Conservation (phyloP, 164 flowering plant species). For the Hamamelis virginiana region DNA sequence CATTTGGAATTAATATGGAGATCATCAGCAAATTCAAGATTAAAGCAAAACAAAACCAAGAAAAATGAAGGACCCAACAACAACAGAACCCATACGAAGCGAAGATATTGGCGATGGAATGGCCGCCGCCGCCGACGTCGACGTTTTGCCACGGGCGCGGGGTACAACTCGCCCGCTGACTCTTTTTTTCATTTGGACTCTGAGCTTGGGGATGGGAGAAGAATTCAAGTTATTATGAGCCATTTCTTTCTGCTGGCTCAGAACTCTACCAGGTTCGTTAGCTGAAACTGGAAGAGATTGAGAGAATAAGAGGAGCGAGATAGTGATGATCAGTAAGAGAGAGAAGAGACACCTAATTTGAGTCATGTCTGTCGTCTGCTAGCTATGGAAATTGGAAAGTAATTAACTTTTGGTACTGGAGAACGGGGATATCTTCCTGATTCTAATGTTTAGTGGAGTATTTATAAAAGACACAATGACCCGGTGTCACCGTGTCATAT, state of each 20-base stretch:
- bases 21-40: no score
- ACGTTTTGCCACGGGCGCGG: no score
- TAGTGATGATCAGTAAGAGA: not conserved
- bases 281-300: slow-evolving; percentile 17
- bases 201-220: not conserved
- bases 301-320: slow-evolving; percentile 6
- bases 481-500: no score
- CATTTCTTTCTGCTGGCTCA: not conserved
- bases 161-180: not conserved
- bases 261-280: not conserved
- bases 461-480: no score
- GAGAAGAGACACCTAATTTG: not conserved
- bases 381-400: no score
- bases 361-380: not conserved
- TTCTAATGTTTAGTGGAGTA: no score
- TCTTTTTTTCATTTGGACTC: not conserved
- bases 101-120: not conserved
- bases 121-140: no score
- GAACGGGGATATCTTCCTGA: no score
- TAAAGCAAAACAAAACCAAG: not conserved
- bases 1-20: no score
- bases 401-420: no score
- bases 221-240: not conserved
- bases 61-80: not conserved
- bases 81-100: not conserved